Evolutionary conservation across 2,329 filamentous ascomycete species (phyloP), one percentile per base, ranked within the genome.

Genomic region (Fusarium sp.): DNA sequence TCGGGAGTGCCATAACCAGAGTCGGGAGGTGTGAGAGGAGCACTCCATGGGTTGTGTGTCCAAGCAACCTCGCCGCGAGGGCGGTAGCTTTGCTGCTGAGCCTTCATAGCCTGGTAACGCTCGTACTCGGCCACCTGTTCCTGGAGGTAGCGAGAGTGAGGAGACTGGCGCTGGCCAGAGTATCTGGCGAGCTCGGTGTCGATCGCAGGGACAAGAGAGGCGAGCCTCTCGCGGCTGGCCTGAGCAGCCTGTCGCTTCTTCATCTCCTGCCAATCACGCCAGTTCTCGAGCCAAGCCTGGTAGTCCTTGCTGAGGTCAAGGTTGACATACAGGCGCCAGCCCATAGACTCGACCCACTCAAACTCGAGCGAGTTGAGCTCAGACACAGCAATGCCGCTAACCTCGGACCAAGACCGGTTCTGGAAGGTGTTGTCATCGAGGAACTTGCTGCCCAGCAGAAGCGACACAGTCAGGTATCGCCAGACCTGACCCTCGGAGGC

Each of bases 401-500:
- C 94, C 77, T 97, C 94, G 5, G 94, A 93, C 94, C 94, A 97
- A 1, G 94, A 97, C 60, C 93, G 91, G 82, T 97, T 97, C 85
- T 97, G 94, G 81, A 97, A 97, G 6, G 94, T 97, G 81, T 97
- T 97, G 84, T 97, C 94, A 76, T 97, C 94, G 71, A 97, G 84
- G 76, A 97, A 97, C 83, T 97, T 97, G 88, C 93, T 97, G 65
- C 93, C 94, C 58, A 97, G 85, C 56, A 97, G 86, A 62, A 97
- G 83, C 7, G 91, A 89, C 36, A 95, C 91, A 6, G 93, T 97
- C 69, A 97, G 86, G 83, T 96, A 90, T 65, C 93, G 91, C 85
- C 95, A 97, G 59, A 96, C 87, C 77, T 96, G 90, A 44, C 90
- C 91, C 73, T 89, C 87, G 59, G 83, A 87, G 40, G 86, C 82